phyloP scores from a whole-genome alignment of 495 filamentous ascomycete species.

The Talaromyces adpressus region DNA sequence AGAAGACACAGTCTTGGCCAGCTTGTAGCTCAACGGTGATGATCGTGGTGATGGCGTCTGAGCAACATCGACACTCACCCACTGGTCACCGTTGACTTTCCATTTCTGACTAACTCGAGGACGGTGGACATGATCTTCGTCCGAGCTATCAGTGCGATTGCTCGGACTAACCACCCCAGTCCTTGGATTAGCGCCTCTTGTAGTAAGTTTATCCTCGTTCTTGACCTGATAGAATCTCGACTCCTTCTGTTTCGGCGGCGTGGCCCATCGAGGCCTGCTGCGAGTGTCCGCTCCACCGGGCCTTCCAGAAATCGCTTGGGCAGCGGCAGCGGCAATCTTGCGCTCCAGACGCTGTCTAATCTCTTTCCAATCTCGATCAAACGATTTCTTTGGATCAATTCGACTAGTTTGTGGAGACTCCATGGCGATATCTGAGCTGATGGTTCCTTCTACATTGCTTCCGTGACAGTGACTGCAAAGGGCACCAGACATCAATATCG shows the following conservation, averaged over 20 bases:
- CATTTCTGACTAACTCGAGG: slow-evolving; percentile 17
- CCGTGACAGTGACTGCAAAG: slow-evolving; percentile 4
- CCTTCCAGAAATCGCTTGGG: slow-evolving; percentile 6
- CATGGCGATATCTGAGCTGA: slow-evolving; percentile 1
- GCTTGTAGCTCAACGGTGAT: slow-evolving; percentile 5
- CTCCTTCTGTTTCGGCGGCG: slow-evolving; percentile 4
- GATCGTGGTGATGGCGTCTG: slow-evolving; percentile 15
- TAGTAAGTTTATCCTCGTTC: slow-evolving; percentile 15
- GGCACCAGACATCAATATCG: slow-evolving; percentile 4
- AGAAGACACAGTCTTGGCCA: slow-evolving; percentile 3
- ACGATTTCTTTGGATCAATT: slow-evolving; percentile 5
- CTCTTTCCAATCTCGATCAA: slow-evolving; percentile 8
- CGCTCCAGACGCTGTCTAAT: slow-evolving; percentile 9
- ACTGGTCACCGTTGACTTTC: slow-evolving; percentile 20
- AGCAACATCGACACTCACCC: slow-evolving; percentile 13
- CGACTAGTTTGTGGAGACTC: neutral
- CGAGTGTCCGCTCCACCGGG: slow-evolving; percentile 6
- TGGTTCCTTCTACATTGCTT: slow-evolving; percentile 3
- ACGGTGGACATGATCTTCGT: slow-evolving; percentile 5
- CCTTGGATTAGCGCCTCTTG: slow-evolving; percentile 19
- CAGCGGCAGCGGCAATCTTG: slow-evolving; percentile 7
- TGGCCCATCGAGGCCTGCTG: slow-evolving; percentile 7
- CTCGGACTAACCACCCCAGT: slow-evolving; percentile 24
- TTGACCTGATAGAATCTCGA: slow-evolving; percentile 4
- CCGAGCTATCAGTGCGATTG: slow-evolving; percentile 13